Evolutionary conservation across 306 rosid genomes (phyloP).

Genomic region (Pachyrhizus erosus): DNA sequence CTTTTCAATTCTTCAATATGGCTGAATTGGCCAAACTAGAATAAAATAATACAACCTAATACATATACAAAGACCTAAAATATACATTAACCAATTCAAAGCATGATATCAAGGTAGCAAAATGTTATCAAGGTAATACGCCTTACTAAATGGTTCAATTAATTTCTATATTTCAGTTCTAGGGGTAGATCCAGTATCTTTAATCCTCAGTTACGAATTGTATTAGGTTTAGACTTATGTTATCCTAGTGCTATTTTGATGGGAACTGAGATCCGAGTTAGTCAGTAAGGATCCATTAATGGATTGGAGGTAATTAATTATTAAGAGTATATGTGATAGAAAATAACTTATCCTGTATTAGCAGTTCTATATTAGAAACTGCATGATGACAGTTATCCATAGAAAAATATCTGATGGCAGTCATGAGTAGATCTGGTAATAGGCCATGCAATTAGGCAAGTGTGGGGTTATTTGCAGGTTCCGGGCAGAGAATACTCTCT

Average conservation of each 20-base stretch:
- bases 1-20: too few relatives aligned
- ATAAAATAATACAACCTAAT: background rate
- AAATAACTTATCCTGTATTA: too few relatives aligned
- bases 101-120: background rate
- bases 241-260: background rate
- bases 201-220: background rate
- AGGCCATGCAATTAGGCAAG: too few relatives aligned
- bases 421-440: too few relatives aligned
- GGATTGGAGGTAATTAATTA: background rate
- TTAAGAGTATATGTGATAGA: background rate
- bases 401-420: too few relatives aligned
- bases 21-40: too few relatives aligned
- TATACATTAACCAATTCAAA: background rate
- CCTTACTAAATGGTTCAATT: constrained; percentile 6
- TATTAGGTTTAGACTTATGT: background rate
- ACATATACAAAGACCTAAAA: background rate
- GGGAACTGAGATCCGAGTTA: background rate
- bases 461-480: too few relatives aligned
- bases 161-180: constrained; percentile 7
- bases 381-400: too few relatives aligned
- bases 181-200: background rate
- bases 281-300: background rate
- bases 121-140: background rate
- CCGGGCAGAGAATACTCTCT: too few relatives aligned
- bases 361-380: too few relatives aligned